Conservation (phyloP, 2,329 filamentous ascomycete species). For the Microsporum audouinii region DNA sequence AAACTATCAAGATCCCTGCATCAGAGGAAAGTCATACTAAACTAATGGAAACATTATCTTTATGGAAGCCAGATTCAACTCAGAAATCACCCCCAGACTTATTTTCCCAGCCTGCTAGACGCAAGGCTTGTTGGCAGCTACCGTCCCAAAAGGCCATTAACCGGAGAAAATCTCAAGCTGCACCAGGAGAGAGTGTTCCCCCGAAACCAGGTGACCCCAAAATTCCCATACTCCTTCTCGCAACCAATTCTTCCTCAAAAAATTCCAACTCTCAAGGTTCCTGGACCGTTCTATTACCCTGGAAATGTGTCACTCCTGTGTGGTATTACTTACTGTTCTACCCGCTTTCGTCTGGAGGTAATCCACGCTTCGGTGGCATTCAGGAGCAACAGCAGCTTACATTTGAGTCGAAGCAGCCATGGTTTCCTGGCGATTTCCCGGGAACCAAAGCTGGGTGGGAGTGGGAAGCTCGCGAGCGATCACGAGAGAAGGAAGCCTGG, state of each 20-base stretch:
- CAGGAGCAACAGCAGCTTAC: constrained; percentile 66
- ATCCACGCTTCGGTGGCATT: constrained; percentile 70
- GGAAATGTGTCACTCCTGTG: constrained; percentile 74
- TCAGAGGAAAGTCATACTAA: constrained; percentile 26
- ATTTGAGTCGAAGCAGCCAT: constrained; percentile 66
- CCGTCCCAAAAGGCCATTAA: constrained; percentile 71
- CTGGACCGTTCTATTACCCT: constrained; percentile 79
- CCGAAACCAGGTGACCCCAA: constrained; percentile 52
- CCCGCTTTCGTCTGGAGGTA: constrained; percentile 66
- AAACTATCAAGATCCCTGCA: constrained; percentile 36
- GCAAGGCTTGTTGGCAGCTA: constrained; percentile 53
- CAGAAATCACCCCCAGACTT: constrained; percentile 39
- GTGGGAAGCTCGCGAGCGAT: constrained; percentile 62
- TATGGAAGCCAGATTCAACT: constrained; percentile 54
- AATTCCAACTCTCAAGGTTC: constrained; percentile 49
- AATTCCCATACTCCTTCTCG: constrained; percentile 65
- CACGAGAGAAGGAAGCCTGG: constrained; percentile 54
- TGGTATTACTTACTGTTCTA: constrained; percentile 83
- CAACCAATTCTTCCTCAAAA: constrained; percentile 38
- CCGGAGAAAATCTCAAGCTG: constrained; percentile 54
- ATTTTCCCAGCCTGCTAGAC: constrained; percentile 57
- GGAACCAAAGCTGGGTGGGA: constrained; percentile 65
- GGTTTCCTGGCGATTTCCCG: constrained; percentile 78
- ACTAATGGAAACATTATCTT: constrained; percentile 50
- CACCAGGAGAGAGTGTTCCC: constrained; percentile 52